A percentile compares a stretch with the other conserved stretches of the same genome.
phyloP scores from a whole-genome alignment of 2,329 filamentous ascomycete genomes.

The Fusarium sterilihyphosum region DNA sequence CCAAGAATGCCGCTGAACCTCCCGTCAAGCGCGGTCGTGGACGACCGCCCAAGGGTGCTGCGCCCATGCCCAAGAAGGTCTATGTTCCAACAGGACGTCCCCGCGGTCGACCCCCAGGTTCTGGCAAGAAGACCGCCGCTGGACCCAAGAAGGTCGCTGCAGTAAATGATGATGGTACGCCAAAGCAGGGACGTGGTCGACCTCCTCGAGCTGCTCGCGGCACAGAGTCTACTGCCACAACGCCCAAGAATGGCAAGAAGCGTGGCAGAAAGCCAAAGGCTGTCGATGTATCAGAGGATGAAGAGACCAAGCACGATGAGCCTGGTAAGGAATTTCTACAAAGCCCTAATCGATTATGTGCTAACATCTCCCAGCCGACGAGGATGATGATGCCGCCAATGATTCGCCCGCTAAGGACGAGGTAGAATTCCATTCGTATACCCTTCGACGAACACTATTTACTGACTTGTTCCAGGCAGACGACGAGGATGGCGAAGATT shows the following conservation, averaged over 20 bases:
- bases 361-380: constrained; percentile 21
- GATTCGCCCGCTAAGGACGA: constrained; percentile 37
- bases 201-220: constrained; percentile 43
- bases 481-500: constrained; percentile 36
- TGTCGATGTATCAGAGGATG: constrained; percentile 23
- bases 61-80: constrained; percentile 38
- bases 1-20: constrained; percentile 54
- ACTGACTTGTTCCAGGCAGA: constrained; percentile 41
- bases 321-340: background rate
- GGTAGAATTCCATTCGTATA: constrained; percentile 42
- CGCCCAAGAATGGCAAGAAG: constrained; percentile 37
- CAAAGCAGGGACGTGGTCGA: constrained; percentile 39
- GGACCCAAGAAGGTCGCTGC: constrained; percentile 12
- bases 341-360: background rate
- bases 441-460: constrained; percentile 39
- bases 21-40: constrained; percentile 50
- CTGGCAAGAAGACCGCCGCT: constrained; percentile 42
- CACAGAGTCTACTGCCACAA: constrained; percentile 17
- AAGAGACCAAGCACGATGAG: background rate
- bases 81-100: constrained; percentile 56
- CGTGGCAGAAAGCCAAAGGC: constrained; percentile 46
- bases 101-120: constrained; percentile 59
- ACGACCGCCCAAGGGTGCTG: constrained; percentile 52
- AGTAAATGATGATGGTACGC: constrained; percentile 8
- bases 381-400: constrained; percentile 26